Conservation (phyloP, 352 stramenopile species). For the Globisporangium nagaii region DNA sequence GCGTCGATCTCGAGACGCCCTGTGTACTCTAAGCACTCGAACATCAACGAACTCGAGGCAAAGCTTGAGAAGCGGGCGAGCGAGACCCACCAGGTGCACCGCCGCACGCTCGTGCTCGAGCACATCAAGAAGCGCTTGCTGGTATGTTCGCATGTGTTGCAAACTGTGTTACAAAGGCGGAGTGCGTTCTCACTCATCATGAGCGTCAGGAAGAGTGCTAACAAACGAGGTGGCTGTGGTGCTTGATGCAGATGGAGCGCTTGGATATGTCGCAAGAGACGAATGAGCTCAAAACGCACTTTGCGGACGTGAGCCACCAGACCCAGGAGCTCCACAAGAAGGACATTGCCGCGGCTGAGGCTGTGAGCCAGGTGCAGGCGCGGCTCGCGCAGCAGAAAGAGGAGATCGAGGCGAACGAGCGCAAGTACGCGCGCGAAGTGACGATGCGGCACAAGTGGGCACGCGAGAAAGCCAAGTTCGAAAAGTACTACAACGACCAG, state of each 20-base stretch:
- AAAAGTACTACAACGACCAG: constrained; percentile 82
- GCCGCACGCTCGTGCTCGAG: constrained; percentile 61
- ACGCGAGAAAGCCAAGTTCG: constrained; percentile 76
- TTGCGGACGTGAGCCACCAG: constrained; percentile 51
- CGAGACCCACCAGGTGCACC: constrained; percentile 57
- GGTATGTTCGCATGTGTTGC: constrained; percentile 10
- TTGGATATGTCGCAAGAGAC: constrained; percentile 41
- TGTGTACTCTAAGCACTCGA: constrained; percentile 82
- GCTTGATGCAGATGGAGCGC: constrained; percentile 38
- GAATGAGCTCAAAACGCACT: constrained; percentile 60
- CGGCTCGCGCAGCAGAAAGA: constrained; percentile 61
- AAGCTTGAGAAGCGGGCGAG: constrained; percentile 53
- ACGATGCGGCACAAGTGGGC: constrained; percentile 71
- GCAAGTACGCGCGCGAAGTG: constrained; percentile 64
- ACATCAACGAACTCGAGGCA: constrained; percentile 66
- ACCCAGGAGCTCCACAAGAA: constrained; percentile 77
- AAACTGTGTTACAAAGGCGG: not conserved
- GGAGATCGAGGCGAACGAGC: constrained; percentile 53
- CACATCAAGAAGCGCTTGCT: constrained; percentile 77
- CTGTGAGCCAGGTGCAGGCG: constrained; percentile 66
- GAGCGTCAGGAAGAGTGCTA: no score
- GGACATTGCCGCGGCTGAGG: constrained; percentile 63
- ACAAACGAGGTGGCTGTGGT: no score
- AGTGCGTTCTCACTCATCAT: no score
- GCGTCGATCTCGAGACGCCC: constrained; percentile 66